Percentiles rank a stretch among this genome's conserved stretches.
phyloP scores from a whole-genome alignment of 306 rosid species.

The Sesbania bispinosa region DNA sequence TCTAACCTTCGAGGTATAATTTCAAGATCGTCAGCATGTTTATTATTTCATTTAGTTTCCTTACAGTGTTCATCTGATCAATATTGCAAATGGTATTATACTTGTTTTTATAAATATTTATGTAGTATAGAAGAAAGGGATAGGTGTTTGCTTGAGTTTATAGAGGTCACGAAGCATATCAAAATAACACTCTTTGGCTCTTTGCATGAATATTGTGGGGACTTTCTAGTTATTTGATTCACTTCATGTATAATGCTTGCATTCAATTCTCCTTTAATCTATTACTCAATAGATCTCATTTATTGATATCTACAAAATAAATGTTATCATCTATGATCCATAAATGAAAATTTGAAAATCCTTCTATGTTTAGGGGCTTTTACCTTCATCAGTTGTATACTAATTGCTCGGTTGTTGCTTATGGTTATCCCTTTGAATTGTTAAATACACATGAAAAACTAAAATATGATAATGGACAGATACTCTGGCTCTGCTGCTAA shows the following conservation, averaged over 20 bases:
- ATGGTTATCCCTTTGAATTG: neutral
- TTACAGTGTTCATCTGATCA: neutral
- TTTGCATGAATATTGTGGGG: neutral
- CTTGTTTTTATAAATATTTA: neutral
- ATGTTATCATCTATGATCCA: neutral
- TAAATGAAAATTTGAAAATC: neutral
- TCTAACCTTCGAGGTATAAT: constrained; percentile 67
- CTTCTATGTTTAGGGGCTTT: neutral
- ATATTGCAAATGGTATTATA: neutral
- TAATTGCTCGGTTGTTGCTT: neutral
- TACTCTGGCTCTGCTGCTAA: neutral
- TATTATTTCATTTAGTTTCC: neutral
- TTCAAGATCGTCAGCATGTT: neutral
- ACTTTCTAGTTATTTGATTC: neutral
- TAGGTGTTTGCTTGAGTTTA: neutral
- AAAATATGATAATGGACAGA: neutral
- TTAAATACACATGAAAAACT: neutral
- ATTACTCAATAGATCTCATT: neutral
- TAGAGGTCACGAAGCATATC: neutral
- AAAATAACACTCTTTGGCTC: neutral
- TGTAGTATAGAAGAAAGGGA: neutral
- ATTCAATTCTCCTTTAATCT: neutral
- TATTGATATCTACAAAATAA: neutral
- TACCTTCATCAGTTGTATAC: neutral
- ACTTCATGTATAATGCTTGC: neutral